Conservation (phyloP, 108 stramenopile species). For the Cyclostephanos tholiformis region DNA sequence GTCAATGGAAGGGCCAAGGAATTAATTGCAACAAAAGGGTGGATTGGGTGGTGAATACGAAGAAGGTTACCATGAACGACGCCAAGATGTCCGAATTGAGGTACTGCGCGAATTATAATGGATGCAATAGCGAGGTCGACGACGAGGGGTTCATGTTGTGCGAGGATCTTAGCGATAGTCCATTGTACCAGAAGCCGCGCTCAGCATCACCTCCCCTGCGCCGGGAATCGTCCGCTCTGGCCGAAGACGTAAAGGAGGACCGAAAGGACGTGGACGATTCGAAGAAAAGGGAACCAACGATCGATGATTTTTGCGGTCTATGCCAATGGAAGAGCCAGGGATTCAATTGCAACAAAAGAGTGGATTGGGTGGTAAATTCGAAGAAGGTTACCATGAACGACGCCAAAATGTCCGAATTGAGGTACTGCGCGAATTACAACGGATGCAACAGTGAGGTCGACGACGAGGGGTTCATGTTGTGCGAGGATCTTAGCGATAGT, state of each 20-base stretch:
- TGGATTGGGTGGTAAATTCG: conserved; percentile 18
- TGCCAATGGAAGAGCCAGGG: conserved; percentile 6
- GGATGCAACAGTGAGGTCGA: conserved; percentile 12
- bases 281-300: neutral
- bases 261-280: neutral
- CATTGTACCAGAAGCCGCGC: neutral
- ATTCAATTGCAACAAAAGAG: conserved; percentile 31
- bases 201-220: neutral
- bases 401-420: conserved; percentile 15
- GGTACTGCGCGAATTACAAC: conserved; percentile 11
- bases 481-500: conserved; percentile 5
- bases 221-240: neutral
- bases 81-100: conserved; percentile 15
- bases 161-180: conserved; percentile 4
- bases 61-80: neutral
- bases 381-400: neutral
- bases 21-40: conserved; percentile 32
- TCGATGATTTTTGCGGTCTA: conserved; percentile 20
- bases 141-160: conserved; percentile 1
- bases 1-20: conserved; percentile 1
- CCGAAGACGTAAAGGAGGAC: neutral
- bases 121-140: conserved; percentile 10
- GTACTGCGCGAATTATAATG: conserved; percentile 11
- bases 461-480: neutral
- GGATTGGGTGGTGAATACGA: conserved; percentile 18